Evolutionary conservation across 1,284 basidiomycete species (phyloP).

Genomic region (Stygiomarasmius scandens): DNA sequence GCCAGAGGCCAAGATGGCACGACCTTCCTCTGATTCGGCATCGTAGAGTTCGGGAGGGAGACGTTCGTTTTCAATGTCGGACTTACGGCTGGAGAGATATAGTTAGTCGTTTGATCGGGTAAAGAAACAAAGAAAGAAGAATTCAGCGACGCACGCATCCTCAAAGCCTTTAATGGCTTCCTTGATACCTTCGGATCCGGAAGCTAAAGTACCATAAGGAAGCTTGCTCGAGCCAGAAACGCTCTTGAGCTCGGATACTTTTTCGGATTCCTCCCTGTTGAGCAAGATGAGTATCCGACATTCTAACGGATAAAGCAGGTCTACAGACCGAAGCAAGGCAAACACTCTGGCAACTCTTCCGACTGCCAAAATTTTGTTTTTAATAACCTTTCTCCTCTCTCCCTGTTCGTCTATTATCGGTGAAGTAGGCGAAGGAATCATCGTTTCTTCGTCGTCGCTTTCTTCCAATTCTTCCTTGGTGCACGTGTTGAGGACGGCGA

Average conservation of each 20-base stretch:
- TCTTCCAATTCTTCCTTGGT: conserved; percentile 94
- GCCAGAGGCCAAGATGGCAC: conserved; percentile 50
- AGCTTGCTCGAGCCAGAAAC: conserved; percentile 79
- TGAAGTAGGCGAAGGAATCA: conserved; percentile 34
- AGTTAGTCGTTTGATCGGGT: not conserved
- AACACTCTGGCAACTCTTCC: conserved; percentile 97
- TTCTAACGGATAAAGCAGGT: not conserved
- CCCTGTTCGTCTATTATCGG: conserved; percentile 52
- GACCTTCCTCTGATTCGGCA: conserved; percentile 76
- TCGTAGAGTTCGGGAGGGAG: conserved; percentile 95
- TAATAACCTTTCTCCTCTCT: conserved; percentile 86
- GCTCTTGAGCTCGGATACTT: conserved; percentile 95
- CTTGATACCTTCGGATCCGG: conserved; percentile 94
- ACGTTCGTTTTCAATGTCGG: conserved; percentile 98
- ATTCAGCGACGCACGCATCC: conserved; percentile 76
- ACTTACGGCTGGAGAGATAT: conserved; percentile 93
- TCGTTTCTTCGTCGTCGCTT: conserved; percentile 62
- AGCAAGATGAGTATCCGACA: conserved; percentile 4
- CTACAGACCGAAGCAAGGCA: conserved; percentile 83
- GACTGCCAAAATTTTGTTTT: conserved; percentile 98
- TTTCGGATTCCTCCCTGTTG: conserved; percentile 93
- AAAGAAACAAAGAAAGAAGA: conserved; percentile 1
- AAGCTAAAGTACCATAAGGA: conserved; percentile 86
- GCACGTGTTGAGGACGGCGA: conserved; percentile 92
- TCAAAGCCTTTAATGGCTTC: conserved; percentile 94